Base-by-base conservation (phyloP, 441 rosid species). In the Viola pubescens region DNA sequence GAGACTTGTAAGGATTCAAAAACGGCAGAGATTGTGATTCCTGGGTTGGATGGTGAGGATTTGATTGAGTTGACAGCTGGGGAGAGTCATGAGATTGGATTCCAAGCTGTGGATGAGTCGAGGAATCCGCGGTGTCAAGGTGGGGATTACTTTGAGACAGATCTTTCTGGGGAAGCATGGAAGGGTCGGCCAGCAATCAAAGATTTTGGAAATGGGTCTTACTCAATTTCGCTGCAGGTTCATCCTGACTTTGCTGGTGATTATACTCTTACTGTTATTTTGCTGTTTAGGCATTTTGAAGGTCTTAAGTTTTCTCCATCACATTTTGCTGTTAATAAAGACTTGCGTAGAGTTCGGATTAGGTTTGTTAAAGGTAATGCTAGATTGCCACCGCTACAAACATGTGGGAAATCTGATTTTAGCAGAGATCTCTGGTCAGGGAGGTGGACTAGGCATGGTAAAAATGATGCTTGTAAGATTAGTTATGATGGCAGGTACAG, bases 61-160 rank as follows among this genome's bases (percentile, higher is more conserved):
- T 50, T 19, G 47, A 52, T 83, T 16, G 87, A 79, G 70, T 46
- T 94, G 72, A 51, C 88, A 9, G 80, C 91, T 37, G 97, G 96
- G 0, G 81, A 79, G 62, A 60, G 72, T 56, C 88, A 90, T 19
- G 91, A 85, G 49, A 83, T 90, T 60, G 54, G 38, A 43, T 84
- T 94, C 50, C 80, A 78, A 61, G 91, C 96, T 0, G 45, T 84
- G 56, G 94, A 85, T 52, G 88, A 77, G 34, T 73, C 85, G 0
- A 70, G 77, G 19, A 74, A 66, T 42, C 72, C 58, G 0, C 80
- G 78, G 0, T 94, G 99, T 71, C 60, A 59, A 6, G 99, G 97
- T 6, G 97, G 99, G 3, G 99, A 94, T 74, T 88, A 85, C 73
- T 94, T 83, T 50, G 99, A 94, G 67, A 75, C 84, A 0, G 99